Conservation (phyloP, 208 protist species). For the Trypanosoma mega region DNA sequence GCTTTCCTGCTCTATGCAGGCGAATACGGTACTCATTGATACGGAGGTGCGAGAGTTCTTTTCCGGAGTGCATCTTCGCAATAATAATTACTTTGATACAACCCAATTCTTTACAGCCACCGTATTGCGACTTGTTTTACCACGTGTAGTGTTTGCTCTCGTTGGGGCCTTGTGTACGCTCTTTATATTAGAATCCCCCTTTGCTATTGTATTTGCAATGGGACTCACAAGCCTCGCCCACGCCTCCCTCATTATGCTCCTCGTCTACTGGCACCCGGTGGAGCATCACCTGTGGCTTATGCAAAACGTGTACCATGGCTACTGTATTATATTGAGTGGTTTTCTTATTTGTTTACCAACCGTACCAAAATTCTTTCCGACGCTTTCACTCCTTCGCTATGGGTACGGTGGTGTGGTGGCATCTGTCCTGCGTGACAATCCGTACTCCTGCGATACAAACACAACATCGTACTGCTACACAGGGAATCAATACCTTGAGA, state of each 20-base stretch:
- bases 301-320: constrained; percentile 41
- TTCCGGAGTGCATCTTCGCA: constrained; percentile 30
- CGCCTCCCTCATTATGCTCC: constrained; percentile 31
- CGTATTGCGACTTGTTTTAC: constrained; percentile 32
- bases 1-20: constrained; percentile 44
- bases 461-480: constrained; percentile 26
- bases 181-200: constrained; percentile 25
- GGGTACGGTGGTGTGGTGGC: constrained; percentile 45
- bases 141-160: constrained; percentile 30
- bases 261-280: constrained; percentile 40
- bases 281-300: constrained; percentile 22
- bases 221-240: constrained; percentile 39
- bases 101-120: constrained; percentile 44
- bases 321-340: constrained; percentile 50
- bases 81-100: constrained; percentile 39
- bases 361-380: constrained; percentile 32
- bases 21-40: constrained; percentile 45
- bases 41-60: constrained; percentile 43
- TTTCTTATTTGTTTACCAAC: constrained; percentile 43
- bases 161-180: constrained; percentile 26
- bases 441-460: constrained; percentile 27
- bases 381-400: constrained; percentile 40
- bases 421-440: constrained; percentile 23
- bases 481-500: constrained; percentile 24
- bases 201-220: constrained; percentile 31